A percentile compares a stretch with the other conserved stretches of the same genome.
phyloP scores from a whole-genome alignment of 352 stramenopile genomes.

The Vaucheria bursata region DNA sequence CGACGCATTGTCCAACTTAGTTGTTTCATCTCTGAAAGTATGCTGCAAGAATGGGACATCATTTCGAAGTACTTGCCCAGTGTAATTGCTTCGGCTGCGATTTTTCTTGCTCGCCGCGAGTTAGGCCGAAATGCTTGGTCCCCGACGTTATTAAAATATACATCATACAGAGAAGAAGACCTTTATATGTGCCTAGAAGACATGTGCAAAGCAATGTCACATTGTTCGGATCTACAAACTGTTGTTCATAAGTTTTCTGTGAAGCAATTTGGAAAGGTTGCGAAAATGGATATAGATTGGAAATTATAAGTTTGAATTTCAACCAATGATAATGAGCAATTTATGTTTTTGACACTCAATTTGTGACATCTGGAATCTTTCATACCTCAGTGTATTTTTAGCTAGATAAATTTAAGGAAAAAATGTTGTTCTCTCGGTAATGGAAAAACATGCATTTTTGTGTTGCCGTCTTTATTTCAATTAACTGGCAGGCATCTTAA shows the following conservation, averaged over 20 bases:
- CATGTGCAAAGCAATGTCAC: background rate
- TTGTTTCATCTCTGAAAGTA: slow-evolving; percentile 95
- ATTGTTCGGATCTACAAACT: slow-evolving; percentile 21
- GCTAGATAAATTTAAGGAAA: too few species aligned
- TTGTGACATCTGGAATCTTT: background rate
- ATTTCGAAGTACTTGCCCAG: slow-evolving; percentile 89
- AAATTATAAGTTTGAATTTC: background rate
- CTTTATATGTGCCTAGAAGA: slow-evolving; percentile 49
- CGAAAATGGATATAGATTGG: slow-evolving; percentile 27
- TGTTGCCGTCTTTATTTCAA: too few species aligned
- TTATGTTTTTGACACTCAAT: too few species aligned
- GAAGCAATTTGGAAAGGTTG: slow-evolving; percentile 42
- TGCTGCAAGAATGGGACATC: slow-evolving; percentile 95
- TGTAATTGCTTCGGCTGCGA: slow-evolving; percentile 85
- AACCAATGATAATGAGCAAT: background rate
- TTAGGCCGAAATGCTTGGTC: slow-evolving; percentile 55
- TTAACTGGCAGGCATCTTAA: too few species aligned
- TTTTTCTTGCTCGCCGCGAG: slow-evolving; percentile 82
- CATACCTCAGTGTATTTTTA: too few species aligned
- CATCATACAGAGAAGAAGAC: slow-evolving; percentile 65
- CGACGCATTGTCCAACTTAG: slow-evolving; percentile 76
- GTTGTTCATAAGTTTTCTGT: slow-evolving; percentile 42
- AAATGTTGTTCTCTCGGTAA: too few species aligned
- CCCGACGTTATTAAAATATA: slow-evolving; percentile 73
- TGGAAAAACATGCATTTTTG: too few species aligned